A percentile compares a stretch with the other conserved stretches of the same genome.
Evolutionary conservation across 106 monocot genomes (phyloP).

Genomic region (Alisma plantagoaquatica): DNA sequence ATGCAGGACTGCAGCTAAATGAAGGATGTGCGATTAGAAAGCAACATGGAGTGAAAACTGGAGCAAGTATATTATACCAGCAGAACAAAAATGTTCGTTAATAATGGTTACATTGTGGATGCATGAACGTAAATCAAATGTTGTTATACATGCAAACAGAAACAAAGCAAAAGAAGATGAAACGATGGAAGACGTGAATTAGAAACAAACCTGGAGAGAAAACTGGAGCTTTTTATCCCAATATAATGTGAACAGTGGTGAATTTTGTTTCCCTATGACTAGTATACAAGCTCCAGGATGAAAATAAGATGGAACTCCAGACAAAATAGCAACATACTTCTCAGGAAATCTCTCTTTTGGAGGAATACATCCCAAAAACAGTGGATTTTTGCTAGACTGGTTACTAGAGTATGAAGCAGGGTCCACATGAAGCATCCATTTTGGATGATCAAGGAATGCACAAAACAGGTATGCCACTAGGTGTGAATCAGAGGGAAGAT

Average conservation of each 20-base stretch:
- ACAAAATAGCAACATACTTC: conserved; percentile 88
- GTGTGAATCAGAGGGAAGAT: conserved; percentile 85
- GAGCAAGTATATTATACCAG: too few species aligned
- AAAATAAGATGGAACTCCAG: conserved; percentile 62
- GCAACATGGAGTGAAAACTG: too few species aligned
- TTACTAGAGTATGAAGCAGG: conserved; percentile 71
- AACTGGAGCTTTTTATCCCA: conserved; percentile 95
- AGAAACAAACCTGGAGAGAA: conserved; percentile 75
- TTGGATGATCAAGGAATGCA: conserved; percentile 93
- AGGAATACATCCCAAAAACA: conserved; percentile 87
- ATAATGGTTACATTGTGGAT: too few species aligned
- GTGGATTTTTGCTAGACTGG: conserved; percentile 82
- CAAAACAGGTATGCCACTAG: conserved; percentile 70
- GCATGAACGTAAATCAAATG: too few species aligned
- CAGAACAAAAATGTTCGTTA: too few species aligned
- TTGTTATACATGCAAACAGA: too few species aligned
- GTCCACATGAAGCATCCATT: conserved; percentile 96
- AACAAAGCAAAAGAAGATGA: too few species aligned
- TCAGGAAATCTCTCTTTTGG: conserved; percentile 95
- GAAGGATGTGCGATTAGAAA: too few species aligned
- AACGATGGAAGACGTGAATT: too few species aligned
- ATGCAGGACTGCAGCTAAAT: too few species aligned
- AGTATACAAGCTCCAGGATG: conserved; percentile 90
- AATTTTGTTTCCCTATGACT: conserved; percentile 74
- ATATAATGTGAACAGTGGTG: conserved; percentile 74